Percentiles rank a stretch among this genome's conserved stretches.
Conservation (phyloP, 1,284 basidiomycete genomes). For the Ceratobasidium sp. region DNA sequence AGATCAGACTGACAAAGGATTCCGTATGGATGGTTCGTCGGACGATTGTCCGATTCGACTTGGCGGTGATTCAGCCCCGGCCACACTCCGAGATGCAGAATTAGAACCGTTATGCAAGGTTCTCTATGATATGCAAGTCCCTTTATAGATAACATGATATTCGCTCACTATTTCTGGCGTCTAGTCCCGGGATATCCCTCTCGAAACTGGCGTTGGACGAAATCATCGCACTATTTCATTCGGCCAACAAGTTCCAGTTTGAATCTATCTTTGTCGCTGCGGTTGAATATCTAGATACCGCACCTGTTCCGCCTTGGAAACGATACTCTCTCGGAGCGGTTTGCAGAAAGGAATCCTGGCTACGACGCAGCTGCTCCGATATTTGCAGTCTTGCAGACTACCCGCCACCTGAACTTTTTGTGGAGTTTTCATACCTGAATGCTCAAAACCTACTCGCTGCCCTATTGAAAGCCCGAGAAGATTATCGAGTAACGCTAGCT, state of each 20-base stretch:
- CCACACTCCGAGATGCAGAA: conserved; percentile 10
- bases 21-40: conserved; percentile 34
- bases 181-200: neutral
- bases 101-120: conserved; percentile 7
- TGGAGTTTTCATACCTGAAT: neutral
- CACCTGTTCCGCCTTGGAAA: neutral
- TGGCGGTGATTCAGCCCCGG: neutral
- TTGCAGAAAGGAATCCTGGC: neutral
- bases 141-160: too few relatives aligned
- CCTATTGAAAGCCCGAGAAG: neutral
- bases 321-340: conserved; percentile 1
- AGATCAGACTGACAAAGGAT: neutral
- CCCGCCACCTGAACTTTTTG: neutral
- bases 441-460: neutral
- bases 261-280: neutral
- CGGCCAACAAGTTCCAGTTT: conserved; percentile 16
- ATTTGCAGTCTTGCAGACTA: conserved; percentile 6
- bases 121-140: too few relatives aligned
- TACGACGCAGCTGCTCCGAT: neutral
- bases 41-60: conserved; percentile 27
- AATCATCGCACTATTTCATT: neutral
- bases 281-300: neutral
- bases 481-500: neutral
- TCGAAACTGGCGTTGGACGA: conserved; percentile 6
- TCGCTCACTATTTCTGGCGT: neutral